Base-by-base conservation (phyloP, 2,329 filamentous ascomycete genomes). In the Diaporthe citriasiana region DNA sequence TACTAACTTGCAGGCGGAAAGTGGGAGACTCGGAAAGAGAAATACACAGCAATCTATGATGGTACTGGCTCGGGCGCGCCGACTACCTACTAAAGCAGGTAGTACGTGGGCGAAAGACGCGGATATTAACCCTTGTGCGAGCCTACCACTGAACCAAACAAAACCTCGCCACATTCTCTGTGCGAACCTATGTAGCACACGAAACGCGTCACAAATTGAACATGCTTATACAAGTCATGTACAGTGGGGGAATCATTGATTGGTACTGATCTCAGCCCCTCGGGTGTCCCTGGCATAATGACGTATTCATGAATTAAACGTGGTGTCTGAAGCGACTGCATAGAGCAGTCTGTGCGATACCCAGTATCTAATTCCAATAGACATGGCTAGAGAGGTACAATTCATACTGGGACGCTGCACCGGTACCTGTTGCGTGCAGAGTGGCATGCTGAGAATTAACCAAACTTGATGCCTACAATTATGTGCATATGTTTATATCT, bases 51-150 rank as follows among this genome's bases (percentile, higher is more conserved):
- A 66, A 40, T 27, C 22, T 9, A 51, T n/a, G 10, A 51, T 25
- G 33, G n/a, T 15, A 40, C 30, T 35, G n/a, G 40, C 63, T 68
- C 63, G 63, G 63, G 33, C 33, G 33, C 33, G 27, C 63, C 40
- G 38, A 33, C 33, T 68, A 38, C 63, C 47, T 6, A 53, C 47
- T 68, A 19, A 13, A 68, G 63, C 12, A 68, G 63, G 63, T 68
- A 66, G 45, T 40, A 51, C 57, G 9, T 38, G 4, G 45, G 9
- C 22, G 30, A 22, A 38, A 66, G 30, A 50, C 60, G 38, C 45
- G 27, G n/a, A 50, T 13, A 25, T 17, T 25, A 12, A 8, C 59
- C n/a, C 57, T 42, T 30, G n/a, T 63, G 38, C 38, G 38, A 63
- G 57, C 38, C 15, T 27, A 42, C 35, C 38, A 63, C 19, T 5